Percentiles rank a stretch among this genome's conserved stretches.
Evolutionary conservation across 2,329 filamentous ascomycete genomes (phyloP).

Genomic region (Magnaporthiopsis incrustans): DNA sequence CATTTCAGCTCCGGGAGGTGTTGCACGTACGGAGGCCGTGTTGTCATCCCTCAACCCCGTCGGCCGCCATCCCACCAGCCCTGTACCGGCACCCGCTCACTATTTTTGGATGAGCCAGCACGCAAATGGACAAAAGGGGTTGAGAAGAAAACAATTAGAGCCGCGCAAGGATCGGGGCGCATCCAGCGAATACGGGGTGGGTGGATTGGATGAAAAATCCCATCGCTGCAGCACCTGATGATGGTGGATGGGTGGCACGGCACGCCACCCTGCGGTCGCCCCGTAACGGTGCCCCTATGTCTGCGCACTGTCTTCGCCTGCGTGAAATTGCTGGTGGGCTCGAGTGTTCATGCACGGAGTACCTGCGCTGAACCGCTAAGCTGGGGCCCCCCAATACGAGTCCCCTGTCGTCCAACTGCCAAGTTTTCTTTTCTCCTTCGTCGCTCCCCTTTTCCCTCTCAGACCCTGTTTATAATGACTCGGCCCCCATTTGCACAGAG

Average conservation of each 20-base stretch:
- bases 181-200: not conserved
- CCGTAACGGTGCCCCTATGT: not conserved
- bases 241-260: no score
- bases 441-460: not conserved
- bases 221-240: not conserved
- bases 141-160: not conserved
- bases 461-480: not conserved
- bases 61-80: not conserved
- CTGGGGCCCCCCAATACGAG: slow-evolving; percentile 17
- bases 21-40: no score
- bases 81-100: not conserved
- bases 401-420: not conserved
- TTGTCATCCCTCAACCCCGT: no score
- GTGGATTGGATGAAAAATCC: no score
- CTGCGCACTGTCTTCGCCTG: not conserved
- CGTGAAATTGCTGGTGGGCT: not conserved
- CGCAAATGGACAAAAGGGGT: not conserved
- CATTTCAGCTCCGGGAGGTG: no score
- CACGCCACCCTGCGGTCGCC: not conserved
- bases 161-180: not conserved
- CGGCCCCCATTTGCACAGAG: not conserved
- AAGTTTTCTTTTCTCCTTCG: not conserved
- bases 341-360: not conserved
- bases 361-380: slow-evolving; percentile 12
- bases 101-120: not conserved